Percentiles rank a stretch among this genome's conserved stretches.
These are phyloP conservation scores for Powellomyces hirtus DNA, from an alignment of 192 early-diverging fungal genomes.

Conservation along the genomic window DNA sequence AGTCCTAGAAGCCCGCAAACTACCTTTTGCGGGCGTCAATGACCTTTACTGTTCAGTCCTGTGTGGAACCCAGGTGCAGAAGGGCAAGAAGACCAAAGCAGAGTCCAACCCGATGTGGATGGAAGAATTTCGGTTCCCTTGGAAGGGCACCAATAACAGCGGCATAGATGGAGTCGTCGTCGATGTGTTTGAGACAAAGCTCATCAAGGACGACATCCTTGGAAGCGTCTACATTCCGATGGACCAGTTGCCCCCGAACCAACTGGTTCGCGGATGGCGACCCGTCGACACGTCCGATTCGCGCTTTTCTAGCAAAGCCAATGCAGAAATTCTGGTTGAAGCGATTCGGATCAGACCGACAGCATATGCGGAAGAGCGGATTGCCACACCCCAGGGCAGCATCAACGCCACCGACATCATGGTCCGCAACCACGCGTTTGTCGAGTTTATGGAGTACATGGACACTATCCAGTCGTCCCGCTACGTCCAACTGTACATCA, in stretches of 20 bases:
- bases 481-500: constrained; percentile 28
- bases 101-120: constrained; percentile 41
- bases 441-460: constrained; percentile 37
- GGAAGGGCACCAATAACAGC: background rate
- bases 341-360: background rate
- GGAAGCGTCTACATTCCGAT: constrained; percentile 31
- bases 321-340: constrained; percentile 25
- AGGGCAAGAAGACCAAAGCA: constrained; percentile 20
- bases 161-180: constrained; percentile 22
- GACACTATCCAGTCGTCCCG: background rate
- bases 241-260: constrained; percentile 21
- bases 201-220: constrained; percentile 35
- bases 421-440: constrained; percentile 8
- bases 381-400: background rate
- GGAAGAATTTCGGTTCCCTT: constrained; percentile 34
- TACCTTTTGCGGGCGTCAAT: constrained; percentile 25
- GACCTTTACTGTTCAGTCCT: constrained; percentile 29
- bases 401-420: constrained; percentile 11
- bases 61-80: constrained; percentile 12
- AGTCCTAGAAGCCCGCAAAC: constrained; percentile 32
- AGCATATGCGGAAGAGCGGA: background rate
- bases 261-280: constrained; percentile 27
- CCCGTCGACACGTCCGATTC: constrained; percentile 36
- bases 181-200: constrained; percentile 23
- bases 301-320: background rate